Percentiles rank a stretch among this genome's conserved stretches.
These are phyloP conservation scores for Gonium pectorale DNA, from an alignment of 139 green algal species.

Conservation along the genomic window DNA sequence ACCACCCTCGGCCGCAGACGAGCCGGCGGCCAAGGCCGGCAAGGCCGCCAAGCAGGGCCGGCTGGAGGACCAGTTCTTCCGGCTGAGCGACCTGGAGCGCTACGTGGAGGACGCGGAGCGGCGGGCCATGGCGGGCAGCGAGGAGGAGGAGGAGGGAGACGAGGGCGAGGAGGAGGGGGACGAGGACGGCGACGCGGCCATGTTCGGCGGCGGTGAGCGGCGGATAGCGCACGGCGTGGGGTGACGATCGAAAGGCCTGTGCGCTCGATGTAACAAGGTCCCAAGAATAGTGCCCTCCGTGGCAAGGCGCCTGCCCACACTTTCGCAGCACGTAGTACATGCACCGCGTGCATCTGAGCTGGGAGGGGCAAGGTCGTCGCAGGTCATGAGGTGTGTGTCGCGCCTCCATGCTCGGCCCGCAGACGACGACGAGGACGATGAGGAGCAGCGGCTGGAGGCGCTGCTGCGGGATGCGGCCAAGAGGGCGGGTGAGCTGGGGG, in stretches of 20 bases:
- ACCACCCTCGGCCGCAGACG: no score
- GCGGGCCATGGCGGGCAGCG: slow-evolving; percentile 48
- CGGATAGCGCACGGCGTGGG: no score
- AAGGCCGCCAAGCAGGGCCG: background rate
- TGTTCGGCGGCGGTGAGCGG: slow-evolving; percentile 26
- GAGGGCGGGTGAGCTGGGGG: slow-evolving; percentile 22
- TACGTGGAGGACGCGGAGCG: slow-evolving; percentile 91
- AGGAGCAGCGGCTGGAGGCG: slow-evolving; percentile 60
- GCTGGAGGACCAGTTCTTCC: slow-evolving; percentile 84
- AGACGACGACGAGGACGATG: slow-evolving; percentile 47
- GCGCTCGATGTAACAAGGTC: no score
- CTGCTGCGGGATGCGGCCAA: slow-evolving; percentile 51
- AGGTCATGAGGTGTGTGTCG: no score
- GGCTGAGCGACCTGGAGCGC: slow-evolving; percentile 87
- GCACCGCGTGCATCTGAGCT: no score
- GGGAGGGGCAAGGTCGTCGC: no score
- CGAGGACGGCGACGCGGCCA: slow-evolving; percentile 26
- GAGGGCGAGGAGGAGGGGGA: slow-evolving; percentile 35
- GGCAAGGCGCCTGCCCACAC: no score
- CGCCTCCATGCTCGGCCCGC: no score
- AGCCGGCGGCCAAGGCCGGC: slow-evolving; percentile 40
- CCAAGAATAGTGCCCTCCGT: no score
- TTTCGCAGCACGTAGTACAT: no score
- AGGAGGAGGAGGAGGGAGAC: slow-evolving; percentile 37
- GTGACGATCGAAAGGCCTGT: no score